Conservation (phyloP, 306 rosid genomes). For the Gynostemma pentaphyllum region DNA sequence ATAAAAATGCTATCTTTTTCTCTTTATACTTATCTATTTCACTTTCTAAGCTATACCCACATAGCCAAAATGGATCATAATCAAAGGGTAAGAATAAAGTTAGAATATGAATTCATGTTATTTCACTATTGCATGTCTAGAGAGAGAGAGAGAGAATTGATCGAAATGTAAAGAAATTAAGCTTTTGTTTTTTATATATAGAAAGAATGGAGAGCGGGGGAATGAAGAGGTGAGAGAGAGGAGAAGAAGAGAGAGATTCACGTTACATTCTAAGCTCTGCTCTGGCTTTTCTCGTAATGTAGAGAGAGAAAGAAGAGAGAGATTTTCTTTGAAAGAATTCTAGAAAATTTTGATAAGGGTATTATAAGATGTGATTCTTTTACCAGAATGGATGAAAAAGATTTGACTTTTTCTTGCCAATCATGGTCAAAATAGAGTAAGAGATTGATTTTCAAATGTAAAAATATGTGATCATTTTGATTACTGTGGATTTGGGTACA, state of each 20-base stretch:
- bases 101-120: background rate
- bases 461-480: background rate
- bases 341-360: background rate
- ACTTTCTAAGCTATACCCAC: too few species aligned
- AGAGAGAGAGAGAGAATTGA: background rate
- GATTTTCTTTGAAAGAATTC: background rate
- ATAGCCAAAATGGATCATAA: background rate
- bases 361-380: background rate
- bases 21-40: too few species aligned
- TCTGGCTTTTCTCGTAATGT: background rate
- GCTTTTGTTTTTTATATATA: background rate
- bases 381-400: too few species aligned
- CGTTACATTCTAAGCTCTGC: conserved; percentile 4
- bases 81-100: background rate
- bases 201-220: background rate
- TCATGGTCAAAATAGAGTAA: background rate
- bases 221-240: background rate
- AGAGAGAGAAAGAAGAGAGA: conserved; percentile 5
- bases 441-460: background rate
- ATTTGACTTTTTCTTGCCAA: background rate
- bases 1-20: too few species aligned
- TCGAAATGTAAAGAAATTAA: background rate
- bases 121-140: background rate
- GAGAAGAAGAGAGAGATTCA: background rate
- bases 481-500: background rate